phyloP scores from a whole-genome alignment of 139 green algal species.

The Pleodorina starrii region DNA sequence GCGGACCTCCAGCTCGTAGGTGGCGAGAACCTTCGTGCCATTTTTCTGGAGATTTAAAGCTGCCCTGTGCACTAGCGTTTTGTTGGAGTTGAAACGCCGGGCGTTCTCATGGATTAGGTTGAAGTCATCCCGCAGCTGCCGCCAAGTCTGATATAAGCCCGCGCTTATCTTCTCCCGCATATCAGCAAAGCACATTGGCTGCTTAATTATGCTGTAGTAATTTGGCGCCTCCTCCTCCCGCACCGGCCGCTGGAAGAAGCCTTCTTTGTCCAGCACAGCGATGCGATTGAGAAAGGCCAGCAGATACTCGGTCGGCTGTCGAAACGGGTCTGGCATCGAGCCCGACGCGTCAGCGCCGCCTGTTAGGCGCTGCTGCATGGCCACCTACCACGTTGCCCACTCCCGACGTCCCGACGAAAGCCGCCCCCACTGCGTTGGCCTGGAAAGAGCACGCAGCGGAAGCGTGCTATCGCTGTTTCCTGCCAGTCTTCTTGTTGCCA shows the following conservation, averaged over 20 bases:
- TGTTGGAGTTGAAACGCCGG: conserved; percentile 65
- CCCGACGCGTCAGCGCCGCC: neutral
- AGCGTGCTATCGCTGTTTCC: no score
- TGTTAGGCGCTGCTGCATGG: conserved; percentile 24
- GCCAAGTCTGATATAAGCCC: conserved; percentile 63
- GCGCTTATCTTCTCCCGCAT: conserved; percentile 64
- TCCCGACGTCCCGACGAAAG: conserved; percentile 8
- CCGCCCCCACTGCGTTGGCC: neutral
- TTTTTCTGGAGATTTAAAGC: conserved; percentile 63
- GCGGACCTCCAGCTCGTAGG: conserved; percentile 62
- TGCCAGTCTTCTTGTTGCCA: conserved; percentile 10
- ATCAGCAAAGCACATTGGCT: conserved; percentile 70
- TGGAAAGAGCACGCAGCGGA: neutral
- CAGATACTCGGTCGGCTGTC: conserved; percentile 39
- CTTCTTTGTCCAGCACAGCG: conserved; percentile 49
- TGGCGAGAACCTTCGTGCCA: conserved; percentile 60
- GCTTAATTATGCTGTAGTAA: conserved; percentile 69
- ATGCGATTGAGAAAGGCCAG: conserved; percentile 27
- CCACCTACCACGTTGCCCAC: neutral
- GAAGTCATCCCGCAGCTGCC: conserved; percentile 63
- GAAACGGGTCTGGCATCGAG: neutral
- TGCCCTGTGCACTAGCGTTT: conserved; percentile 65
- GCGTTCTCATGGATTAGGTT: conserved; percentile 48
- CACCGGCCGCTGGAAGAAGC: conserved; percentile 58
- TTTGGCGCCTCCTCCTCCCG: conserved; percentile 60